These are phyloP conservation scores for Termitomyces eurrhizus DNA, from an alignment of 768 basidiomycete genomes.

Conservation along the genomic window DNA sequence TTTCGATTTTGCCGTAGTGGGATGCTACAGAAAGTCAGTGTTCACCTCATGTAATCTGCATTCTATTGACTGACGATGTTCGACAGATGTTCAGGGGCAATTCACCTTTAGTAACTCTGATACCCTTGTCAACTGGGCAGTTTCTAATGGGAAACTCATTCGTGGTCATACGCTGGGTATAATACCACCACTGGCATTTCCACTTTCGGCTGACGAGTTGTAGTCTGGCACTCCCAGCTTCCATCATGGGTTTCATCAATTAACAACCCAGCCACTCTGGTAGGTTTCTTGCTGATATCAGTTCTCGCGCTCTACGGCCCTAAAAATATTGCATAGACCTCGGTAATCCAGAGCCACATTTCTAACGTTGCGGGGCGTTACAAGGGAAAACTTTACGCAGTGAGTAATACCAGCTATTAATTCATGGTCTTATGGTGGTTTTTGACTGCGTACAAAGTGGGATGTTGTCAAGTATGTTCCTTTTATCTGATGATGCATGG, in stretches of 20 bases:
- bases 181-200: background rate
- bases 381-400: constrained; percentile 41
- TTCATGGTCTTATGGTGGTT: background rate
- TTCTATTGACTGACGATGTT: background rate
- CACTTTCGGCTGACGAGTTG: background rate
- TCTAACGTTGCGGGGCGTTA: constrained; percentile 40
- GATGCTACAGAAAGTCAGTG: constrained; percentile 32
- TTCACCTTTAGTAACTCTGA: constrained; percentile 32
- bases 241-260: constrained; percentile 39
- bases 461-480: constrained; percentile 37
- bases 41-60: background rate
- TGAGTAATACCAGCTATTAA: constrained; percentile 1
- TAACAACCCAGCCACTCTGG: constrained; percentile 33
- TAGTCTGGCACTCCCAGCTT: constrained; percentile 36
- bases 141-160: constrained; percentile 35
- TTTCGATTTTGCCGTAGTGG: constrained; percentile 22
- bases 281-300: background rate
- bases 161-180: constrained; percentile 38
- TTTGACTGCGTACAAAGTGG: constrained; percentile 26
- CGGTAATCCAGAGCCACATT: constrained; percentile 45
- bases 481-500: background rate
- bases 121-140: constrained; percentile 38
- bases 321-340: constrained; percentile 23
- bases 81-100: constrained; percentile 20
- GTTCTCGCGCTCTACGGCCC: background rate